Conservation (phyloP, 2,329 filamentous ascomycete genomes). For the Pestalotiopsis sp. region DNA sequence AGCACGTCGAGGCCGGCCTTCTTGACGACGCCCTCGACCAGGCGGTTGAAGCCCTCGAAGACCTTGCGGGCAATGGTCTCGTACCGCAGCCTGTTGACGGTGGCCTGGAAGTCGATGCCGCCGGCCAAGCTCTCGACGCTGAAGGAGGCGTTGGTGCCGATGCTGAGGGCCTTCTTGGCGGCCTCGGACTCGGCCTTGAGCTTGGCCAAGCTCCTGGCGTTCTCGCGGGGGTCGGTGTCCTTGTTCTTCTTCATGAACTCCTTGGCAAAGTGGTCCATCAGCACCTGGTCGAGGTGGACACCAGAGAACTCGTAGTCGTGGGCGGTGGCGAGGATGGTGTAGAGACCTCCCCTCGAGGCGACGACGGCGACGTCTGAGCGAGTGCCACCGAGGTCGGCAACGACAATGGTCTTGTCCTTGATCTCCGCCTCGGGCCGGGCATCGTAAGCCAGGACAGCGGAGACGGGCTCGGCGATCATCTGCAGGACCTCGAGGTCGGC, state of each 20-base stretch:
- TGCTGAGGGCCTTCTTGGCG: slow-evolving; percentile 87
- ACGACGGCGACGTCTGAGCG: slow-evolving; percentile 90
- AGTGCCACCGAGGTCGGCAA: slow-evolving; percentile 91
- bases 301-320: slow-evolving; percentile 97
- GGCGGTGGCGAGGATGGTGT: slow-evolving; percentile 88
- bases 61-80: slow-evolving; percentile 87
- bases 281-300: slow-evolving; percentile 81
- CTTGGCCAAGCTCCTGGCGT: slow-evolving; percentile 84
- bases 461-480: slow-evolving; percentile 88
- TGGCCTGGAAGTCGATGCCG: slow-evolving; percentile 87
- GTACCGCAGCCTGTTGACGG: slow-evolving; percentile 91
- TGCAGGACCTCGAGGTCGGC: slow-evolving; percentile 90
- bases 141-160: slow-evolving; percentile 87
- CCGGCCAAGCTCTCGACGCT: slow-evolving; percentile 89
- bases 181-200: slow-evolving; percentile 88
- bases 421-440: slow-evolving; percentile 75
- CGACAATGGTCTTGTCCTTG: slow-evolving; percentile 86
- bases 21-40: slow-evolving; percentile 83
- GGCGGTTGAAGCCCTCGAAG: slow-evolving; percentile 83
- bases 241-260: slow-evolving; percentile 98
- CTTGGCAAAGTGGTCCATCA: slow-evolving; percentile 97
- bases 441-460: slow-evolving; percentile 88
- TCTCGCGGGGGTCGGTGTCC: slow-evolving; percentile 77
- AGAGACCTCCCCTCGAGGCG: slow-evolving; percentile 91
- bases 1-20: slow-evolving; percentile 92